phyloP scores from a whole-genome alignment of 768 basidiomycete species.

The Phylloporus arenicola region DNA sequence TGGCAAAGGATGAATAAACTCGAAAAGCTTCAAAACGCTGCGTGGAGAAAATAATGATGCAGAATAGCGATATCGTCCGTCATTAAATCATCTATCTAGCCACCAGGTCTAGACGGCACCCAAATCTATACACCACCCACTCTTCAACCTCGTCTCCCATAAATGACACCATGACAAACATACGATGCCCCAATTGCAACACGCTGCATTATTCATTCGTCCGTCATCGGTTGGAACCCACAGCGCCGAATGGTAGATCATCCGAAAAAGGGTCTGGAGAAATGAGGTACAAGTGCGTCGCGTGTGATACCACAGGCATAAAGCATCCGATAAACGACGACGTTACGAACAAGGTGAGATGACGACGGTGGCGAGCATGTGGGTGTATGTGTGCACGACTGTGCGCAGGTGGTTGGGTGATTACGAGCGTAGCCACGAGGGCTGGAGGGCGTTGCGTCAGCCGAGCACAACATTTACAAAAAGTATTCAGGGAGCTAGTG shows the following conservation, averaged over 20 bases:
- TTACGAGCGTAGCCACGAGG: slow-evolving; percentile 7
- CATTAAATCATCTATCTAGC: background rate
- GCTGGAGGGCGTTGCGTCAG: background rate
- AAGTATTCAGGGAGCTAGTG: slow-evolving; percentile 80
- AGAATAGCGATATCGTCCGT: background rate
- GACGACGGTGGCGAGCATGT: slow-evolving; percentile 5
- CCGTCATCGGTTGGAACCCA: slow-evolving; percentile 2
- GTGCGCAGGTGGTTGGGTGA: background rate
- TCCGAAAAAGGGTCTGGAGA: background rate
- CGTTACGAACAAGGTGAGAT: slow-evolving; percentile 1
- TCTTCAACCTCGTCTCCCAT: background rate
- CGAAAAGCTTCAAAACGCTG: too few relatives aligned
- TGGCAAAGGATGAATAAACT: too few relatives aligned
- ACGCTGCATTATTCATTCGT: background rate
- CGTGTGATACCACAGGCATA: background rate
- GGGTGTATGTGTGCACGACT: background rate
- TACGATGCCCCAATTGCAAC: slow-evolving; percentile 5
- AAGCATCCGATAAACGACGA: background rate
- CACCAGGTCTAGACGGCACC: background rate
- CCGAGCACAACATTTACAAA: slow-evolving; percentile 31
- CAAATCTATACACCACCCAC: background rate
- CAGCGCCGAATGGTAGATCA: background rate
- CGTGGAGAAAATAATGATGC: background rate
- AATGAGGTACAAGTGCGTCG: background rate
- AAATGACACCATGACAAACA: background rate